Base-by-base conservation (phyloP, 2,329 filamentous ascomycete genomes). In the Pleurostoma richardsiae region DNA sequence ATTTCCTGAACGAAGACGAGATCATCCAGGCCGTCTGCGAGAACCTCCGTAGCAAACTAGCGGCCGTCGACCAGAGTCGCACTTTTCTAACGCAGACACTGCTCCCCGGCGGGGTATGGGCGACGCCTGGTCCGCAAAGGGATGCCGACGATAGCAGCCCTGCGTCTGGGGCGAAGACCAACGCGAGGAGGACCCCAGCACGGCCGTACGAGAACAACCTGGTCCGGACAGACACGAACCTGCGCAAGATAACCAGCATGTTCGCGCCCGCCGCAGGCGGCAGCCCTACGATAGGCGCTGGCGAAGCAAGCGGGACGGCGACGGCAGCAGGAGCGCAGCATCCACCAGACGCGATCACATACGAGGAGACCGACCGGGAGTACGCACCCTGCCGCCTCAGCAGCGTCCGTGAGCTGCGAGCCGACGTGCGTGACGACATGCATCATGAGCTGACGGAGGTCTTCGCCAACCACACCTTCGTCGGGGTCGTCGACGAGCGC, bases 241-340 rank as follows among this genome's bases (percentile, higher is more conserved):
- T 89, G 53, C 86, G 91, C 49, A 99, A 99, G 64, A 99, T 99
- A 52, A 99, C 94, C 0, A 90, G 88, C 50, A 97, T 99, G 92
- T 81, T 99, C 30, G 77, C 82, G n/a, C 77, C 83, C 19, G 68
- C 73, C 43, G 54, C 60, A 27, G 58, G 70, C 36, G 64, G 42
- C 10, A 38, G 40, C 27, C 33, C 66, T 4, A 64, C 69, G 27
- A 54, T 56, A 40, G 61, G 61, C 19, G 59, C 47, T 49, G 53
- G 43, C 31, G 42, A 49, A n/a, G 53, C 54, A 46, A 56, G 54
- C n/a, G 61, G 60, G 36, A n/a, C 41, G 3, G n/a, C 41, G 29
- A 41, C 41, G 7, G 48, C 38, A 4, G 29, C 43, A 27, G 45
- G 46, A 10, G 39, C 39, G n/a, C 40, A 45, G 2, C 43, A 43